Evolutionary conservation across 2,329 filamentous ascomycete genomes (phyloP).

Genomic region (Fusarium pseudocircinatum): DNA sequence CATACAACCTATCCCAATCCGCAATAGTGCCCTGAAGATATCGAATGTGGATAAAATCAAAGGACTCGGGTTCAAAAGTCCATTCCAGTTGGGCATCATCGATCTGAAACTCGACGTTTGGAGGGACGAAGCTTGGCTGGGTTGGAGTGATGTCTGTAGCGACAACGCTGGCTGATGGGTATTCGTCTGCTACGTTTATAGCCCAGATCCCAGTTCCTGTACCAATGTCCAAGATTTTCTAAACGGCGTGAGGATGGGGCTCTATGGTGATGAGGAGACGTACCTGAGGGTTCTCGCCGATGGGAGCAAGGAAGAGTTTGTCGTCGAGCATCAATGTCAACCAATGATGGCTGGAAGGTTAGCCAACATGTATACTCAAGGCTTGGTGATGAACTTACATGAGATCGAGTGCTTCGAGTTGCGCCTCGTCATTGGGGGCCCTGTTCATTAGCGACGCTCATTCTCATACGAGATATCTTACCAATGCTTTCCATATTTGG

Average conservation of each 20-base stretch:
- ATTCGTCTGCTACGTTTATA: constrained; percentile 37
- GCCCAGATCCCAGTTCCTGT: constrained; percentile 40
- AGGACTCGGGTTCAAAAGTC: constrained; percentile 49
- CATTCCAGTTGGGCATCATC: constrained; percentile 53
- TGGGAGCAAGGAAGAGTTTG: constrained; percentile 32
- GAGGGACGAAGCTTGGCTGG: constrained; percentile 42
- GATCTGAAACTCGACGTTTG: constrained; percentile 51
- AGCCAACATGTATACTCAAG: accelerated
- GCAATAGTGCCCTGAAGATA: constrained; percentile 43
- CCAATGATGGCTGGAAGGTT: constrained; percentile 32
- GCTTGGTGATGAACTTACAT: not conserved
- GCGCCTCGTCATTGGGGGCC: constrained; percentile 38
- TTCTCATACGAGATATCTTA: not conserved
- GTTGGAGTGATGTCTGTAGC: constrained; percentile 35
- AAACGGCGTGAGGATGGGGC: not conserved
- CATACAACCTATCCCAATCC: constrained; percentile 43
- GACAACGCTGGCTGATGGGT: constrained; percentile 33
- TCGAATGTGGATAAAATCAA: constrained; percentile 49
- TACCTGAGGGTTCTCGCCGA: constrained; percentile 32
- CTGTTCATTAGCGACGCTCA: not conserved
- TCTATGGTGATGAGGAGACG: accelerated
- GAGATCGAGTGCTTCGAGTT: constrained; percentile 39
- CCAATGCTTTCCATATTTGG: constrained; percentile 41
- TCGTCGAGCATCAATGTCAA: constrained; percentile 34
- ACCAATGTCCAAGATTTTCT: constrained; percentile 36